A percentile compares a stretch with the other conserved stretches of the same genome.
phyloP scores from a whole-genome alignment of 441 rosid species.

The Mallotus japonicus region DNA sequence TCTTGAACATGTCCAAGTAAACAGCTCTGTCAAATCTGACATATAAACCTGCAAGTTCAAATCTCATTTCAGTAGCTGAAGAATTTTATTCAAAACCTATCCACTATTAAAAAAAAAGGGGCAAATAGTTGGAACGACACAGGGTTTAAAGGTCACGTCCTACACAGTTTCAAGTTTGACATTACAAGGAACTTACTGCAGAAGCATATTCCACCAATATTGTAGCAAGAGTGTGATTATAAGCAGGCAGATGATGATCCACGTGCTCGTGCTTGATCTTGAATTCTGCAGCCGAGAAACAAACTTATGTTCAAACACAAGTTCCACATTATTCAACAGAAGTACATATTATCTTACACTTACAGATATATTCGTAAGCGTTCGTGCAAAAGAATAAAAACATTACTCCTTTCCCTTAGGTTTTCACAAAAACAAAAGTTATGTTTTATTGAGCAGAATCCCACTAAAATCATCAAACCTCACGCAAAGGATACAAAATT shows the following conservation, averaged over 20 bases:
- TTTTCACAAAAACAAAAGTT: too few relatives aligned
- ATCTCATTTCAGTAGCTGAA: conserved; percentile 22
- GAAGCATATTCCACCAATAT: conserved; percentile 91
- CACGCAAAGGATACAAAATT: too few relatives aligned
- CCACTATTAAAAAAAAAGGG: not conserved
- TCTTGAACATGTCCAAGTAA: conserved; percentile 84
- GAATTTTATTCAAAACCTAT: not conserved
- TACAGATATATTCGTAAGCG: not conserved
- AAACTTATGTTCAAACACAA: not conserved
- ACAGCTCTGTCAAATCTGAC: conserved; percentile 74
- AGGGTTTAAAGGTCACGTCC: not conserved
- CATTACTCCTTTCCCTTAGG: too few relatives aligned
- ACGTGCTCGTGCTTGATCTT: conserved; percentile 37
- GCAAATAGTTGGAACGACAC: not conserved
- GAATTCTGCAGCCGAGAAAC: conserved; percentile 43
- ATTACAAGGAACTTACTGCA: conserved; percentile 52
- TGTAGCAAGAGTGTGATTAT: conserved; percentile 76
- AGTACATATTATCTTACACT: not conserved
- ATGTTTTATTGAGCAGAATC: too few relatives aligned
- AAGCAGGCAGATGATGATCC: conserved; percentile 34
- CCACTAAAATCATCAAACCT: too few relatives aligned
- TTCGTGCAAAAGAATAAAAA: not conserved
- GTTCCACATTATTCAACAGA: not conserved
- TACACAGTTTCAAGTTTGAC: not conserved
- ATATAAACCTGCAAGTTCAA: conserved; percentile 61